Conservation (phyloP, 768 basidiomycete genomes). For the Glaciozyma antarctica region DNA sequence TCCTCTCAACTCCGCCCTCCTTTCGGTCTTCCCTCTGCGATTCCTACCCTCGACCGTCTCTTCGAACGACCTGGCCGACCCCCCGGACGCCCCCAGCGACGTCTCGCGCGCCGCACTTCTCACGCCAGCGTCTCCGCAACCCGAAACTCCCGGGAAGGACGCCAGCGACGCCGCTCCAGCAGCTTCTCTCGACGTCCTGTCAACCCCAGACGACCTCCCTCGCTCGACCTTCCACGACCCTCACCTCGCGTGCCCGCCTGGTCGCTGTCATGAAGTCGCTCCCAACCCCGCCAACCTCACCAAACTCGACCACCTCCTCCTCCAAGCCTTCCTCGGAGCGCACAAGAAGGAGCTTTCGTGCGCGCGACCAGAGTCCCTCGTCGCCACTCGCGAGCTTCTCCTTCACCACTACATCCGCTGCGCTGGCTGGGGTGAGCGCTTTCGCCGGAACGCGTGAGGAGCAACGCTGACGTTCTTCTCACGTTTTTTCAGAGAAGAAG, state of each 20-base stretch:
- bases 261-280: not conserved
- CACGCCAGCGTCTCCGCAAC: too few relatives aligned
- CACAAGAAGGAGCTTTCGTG: not conserved
- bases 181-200: too few relatives aligned
- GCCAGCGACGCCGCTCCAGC: too few relatives aligned
- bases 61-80: too few relatives aligned
- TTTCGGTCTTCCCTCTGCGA: too few relatives aligned
- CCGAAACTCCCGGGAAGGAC: too few relatives aligned
- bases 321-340: not conserved
- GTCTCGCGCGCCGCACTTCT: too few relatives aligned
- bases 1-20: too few relatives aligned
- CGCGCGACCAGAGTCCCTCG: not conserved
- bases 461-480: not conserved
- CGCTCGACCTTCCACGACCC: not conserved
- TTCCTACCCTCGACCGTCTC: too few relatives aligned
- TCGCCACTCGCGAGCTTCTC: not conserved
- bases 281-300: not conserved
- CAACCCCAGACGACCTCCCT: not conserved
- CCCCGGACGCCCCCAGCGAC: too few relatives aligned
- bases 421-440: not conserved
- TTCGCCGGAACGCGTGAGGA: not conserved
- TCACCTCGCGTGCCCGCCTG: not conserved
- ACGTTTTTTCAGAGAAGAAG: too few relatives aligned
- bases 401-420: not conserved
- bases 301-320: not conserved